Evolutionary conservation across 139 green algal species (phyloP).

Genomic region (Coelastrella sp.): DNA sequence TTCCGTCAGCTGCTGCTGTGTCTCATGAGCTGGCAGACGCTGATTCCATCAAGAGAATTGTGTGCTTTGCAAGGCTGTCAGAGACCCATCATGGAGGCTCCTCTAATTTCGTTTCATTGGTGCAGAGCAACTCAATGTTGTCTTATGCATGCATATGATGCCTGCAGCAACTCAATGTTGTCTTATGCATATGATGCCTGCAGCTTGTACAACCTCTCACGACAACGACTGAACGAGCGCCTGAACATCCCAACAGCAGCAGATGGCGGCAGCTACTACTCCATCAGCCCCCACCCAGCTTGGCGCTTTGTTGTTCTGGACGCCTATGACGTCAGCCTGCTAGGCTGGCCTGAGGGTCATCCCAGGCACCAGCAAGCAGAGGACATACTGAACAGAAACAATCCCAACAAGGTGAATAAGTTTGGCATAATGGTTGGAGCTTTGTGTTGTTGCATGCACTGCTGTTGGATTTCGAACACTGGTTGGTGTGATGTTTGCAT

Average conservation of each 20-base stretch:
- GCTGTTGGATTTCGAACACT: too few relatives aligned
- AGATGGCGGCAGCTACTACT: slow-evolving; percentile 73
- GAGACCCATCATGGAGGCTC: too few relatives aligned
- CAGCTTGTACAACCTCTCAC: slow-evolving; percentile 80
- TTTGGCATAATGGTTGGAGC: too few relatives aligned
- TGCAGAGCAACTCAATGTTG: too few relatives aligned
- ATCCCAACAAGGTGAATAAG: slow-evolving; percentile 60
- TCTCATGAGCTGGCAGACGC: too few relatives aligned
- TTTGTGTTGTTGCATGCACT: background rate
- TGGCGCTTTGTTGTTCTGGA: slow-evolving; percentile 84
- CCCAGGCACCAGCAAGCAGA: slow-evolving; percentile 66
- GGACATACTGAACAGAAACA: slow-evolving; percentile 60
- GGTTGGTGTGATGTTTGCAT: too few relatives aligned
- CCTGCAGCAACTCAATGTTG: too few relatives aligned
- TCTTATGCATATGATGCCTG: too few relatives aligned
- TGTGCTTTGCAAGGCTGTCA: too few relatives aligned
- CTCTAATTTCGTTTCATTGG: too few relatives aligned
- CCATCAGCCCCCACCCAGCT: slow-evolving; percentile 61
- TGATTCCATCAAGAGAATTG: too few relatives aligned
- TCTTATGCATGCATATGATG: too few relatives aligned
- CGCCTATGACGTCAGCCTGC: slow-evolving; percentile 78
- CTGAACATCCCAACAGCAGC: slow-evolving; percentile 15
- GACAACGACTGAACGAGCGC: slow-evolving; percentile 46
- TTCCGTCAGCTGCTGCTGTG: background rate
- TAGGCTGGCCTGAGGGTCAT: slow-evolving; percentile 67